These are phyloP conservation scores for Synchytrium microbalum DNA, from an alignment of 371 early-diverging fungal species.

Conservation along the genomic window DNA sequence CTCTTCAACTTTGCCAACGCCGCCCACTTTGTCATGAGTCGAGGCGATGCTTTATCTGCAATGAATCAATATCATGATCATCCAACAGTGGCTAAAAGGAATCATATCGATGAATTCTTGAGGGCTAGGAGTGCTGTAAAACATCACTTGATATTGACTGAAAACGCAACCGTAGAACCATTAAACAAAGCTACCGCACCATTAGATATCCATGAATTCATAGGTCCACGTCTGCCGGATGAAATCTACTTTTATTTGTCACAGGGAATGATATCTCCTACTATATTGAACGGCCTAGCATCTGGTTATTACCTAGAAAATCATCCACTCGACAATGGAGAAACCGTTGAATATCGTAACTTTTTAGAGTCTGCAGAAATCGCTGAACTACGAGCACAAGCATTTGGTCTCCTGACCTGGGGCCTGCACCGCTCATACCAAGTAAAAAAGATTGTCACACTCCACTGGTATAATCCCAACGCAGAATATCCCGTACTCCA, in stretches of 20 bases:
- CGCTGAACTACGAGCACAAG: slow-evolving; percentile 5
- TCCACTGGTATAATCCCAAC: background rate
- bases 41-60: background rate
- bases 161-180: slow-evolving; percentile 3
- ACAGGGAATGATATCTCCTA: slow-evolving; percentile 4
- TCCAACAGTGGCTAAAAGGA: slow-evolving; percentile 1
- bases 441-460: background rate
- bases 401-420: slow-evolving; percentile 8
- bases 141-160: slow-evolving; percentile 7
- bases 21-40: background rate
- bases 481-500: background rate
- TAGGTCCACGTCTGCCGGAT: slow-evolving; percentile 8
- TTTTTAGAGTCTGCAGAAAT: slow-evolving; percentile 1
- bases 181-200: slow-evolving; percentile 5
- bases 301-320: slow-evolving; percentile 2
- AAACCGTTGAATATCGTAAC: slow-evolving; percentile 8
- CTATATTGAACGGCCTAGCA: background rate
- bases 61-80: background rate
- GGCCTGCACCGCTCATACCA: slow-evolving; percentile 3
- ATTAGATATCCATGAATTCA: slow-evolving; percentile 3
- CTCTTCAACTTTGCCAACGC: slow-evolving; percentile 5
- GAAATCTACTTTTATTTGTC: slow-evolving; percentile 9
- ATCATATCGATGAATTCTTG: slow-evolving; percentile 7
- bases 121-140: slow-evolving; percentile 4
- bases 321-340: slow-evolving; percentile 6